phyloP scores from a whole-genome alignment of 2,329 filamentous ascomycete species.

The Conoideocrella luteorostrata region DNA sequence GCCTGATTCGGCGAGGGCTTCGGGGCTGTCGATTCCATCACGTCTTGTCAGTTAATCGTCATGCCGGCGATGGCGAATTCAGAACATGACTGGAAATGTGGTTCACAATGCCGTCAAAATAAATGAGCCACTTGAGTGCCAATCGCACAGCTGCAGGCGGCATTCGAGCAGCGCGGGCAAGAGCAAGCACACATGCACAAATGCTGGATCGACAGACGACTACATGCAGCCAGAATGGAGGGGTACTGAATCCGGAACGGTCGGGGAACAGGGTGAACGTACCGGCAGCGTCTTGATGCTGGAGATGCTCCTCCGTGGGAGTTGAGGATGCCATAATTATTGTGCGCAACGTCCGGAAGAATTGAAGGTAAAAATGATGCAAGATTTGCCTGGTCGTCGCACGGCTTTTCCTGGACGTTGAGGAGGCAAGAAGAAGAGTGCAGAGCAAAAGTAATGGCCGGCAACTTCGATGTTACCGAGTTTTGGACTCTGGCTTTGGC shows the following conservation, averaged over 20 bases:
- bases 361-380: constrained; percentile 1
- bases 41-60: neutral
- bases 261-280: constrained; percentile 9
- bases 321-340: constrained; percentile 11
- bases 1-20: neutral
- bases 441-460: neutral
- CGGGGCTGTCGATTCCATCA: constrained; percentile 3
- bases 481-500: neutral
- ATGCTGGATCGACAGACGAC: too few relatives aligned
- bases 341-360: neutral
- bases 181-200: too few relatives aligned
- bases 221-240: neutral
- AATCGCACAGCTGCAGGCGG: constrained; percentile 4
- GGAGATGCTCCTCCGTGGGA: constrained; percentile 8
- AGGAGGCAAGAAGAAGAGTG: constrained; percentile 1
- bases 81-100: too few relatives aligned
- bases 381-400: constrained; percentile 1
- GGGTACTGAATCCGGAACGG: constrained; percentile 8
- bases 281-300: constrained; percentile 11
- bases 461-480: neutral
- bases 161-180: constrained; percentile 2
- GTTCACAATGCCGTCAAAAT: neutral
- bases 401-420: neutral
- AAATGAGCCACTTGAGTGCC: neutral
- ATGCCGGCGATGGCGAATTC: neutral